These are phyloP conservation scores for Fusarium sp. DNA, from an alignment of 2,329 filamentous ascomycete species.

Conservation along the genomic window DNA sequence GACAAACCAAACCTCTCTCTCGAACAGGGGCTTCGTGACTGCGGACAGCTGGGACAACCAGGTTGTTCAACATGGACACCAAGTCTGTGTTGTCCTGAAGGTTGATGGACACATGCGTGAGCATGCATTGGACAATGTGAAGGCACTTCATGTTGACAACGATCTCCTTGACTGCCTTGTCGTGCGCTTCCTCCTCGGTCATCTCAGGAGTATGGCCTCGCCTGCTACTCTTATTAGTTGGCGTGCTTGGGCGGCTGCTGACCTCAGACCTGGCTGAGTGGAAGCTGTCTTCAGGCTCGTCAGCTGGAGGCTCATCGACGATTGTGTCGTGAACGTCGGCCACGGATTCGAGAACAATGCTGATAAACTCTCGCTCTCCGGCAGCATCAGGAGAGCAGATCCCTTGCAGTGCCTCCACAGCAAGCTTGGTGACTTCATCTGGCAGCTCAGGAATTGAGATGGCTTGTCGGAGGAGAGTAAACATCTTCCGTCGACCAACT, in stretches of 20 bases:
- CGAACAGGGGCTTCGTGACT: conserved; percentile 92
- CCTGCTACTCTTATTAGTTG: conserved; percentile 58
- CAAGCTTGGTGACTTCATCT: conserved; percentile 90
- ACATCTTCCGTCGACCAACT: conserved; percentile 95
- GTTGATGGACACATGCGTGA: conserved; percentile 88
- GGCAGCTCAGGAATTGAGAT: conserved; percentile 86
- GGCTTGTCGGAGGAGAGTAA: conserved; percentile 83
- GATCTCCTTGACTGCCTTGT: conserved; percentile 86
- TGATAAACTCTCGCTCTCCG: conserved; percentile 83
- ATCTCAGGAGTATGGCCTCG: conserved; percentile 53
- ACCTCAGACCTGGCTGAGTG: conserved; percentile 91
- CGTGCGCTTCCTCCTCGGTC: conserved; percentile 70
- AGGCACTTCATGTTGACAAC: conserved; percentile 98
- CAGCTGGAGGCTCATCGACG: conserved; percentile 68
- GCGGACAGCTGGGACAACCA: conserved; percentile 93
- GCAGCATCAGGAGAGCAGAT: conserved; percentile 79
- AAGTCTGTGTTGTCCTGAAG: conserved; percentile 88
- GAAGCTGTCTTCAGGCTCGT: conserved; percentile 75
- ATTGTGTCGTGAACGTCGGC: conserved; percentile 97
- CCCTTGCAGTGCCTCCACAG: conserved; percentile 79
- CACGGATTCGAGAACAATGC: conserved; percentile 87
- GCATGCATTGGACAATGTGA: conserved; percentile 96
- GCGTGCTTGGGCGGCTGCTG: conserved; percentile 69
- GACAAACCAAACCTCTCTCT: conserved; percentile 85
- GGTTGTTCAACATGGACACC: conserved; percentile 97